Base-by-base conservation (phyloP, 2,329 filamentous ascomycete species). In the Sordariomycetes sp. region DNA sequence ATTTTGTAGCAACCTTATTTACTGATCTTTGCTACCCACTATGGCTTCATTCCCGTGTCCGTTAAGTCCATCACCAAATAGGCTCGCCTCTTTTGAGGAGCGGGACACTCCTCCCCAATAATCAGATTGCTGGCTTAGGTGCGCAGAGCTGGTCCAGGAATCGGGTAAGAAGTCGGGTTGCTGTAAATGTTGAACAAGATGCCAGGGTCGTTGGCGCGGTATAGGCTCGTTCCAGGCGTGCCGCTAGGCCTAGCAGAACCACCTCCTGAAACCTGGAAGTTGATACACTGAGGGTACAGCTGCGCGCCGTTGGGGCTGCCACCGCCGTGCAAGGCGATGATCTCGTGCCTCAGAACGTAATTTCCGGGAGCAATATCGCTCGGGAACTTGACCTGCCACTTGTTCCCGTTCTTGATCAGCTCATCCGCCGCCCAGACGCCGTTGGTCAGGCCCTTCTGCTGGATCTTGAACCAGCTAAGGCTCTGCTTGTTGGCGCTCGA, bases 381-480 rank as follows among this genome's bases (percentile, higher is more conserved):
- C 12, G 70, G 70, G 35, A 75, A 62, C 37, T 55, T 63, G 25
- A 69, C 55, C 16, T 57, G 53, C 58, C 64, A 69, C 27, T 57
- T 56, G 50, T 57, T 51, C 39, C 60, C 61, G 51, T 65, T 64
- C 20, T 48, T 43, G 35, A 71, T 59, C 40, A 73, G 51, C 38
- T 63, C 48, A 42, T 77, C 71, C 8, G 69, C 55, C 29, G 69
- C 75, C 73, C 75, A 81, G 28, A 50, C 56, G 39, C 51, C 59
- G 40, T 57, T 48, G 45, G 68, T 55, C 38, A 75, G 61, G 44
- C 74, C 76, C 25, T 51, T 59, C 41, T 66, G 63, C 32, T 67
- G 66, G 41, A 80, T 76, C 66, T 81, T 81, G 66, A 76, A 71
- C 55, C 68, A 79, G 43, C 68, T 50, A 28, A 78, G 62, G 12